Evolutionary conservation across 2,329 filamentous ascomycete genomes (phyloP).

Genomic region (Ceratocystis huliohia): DNA sequence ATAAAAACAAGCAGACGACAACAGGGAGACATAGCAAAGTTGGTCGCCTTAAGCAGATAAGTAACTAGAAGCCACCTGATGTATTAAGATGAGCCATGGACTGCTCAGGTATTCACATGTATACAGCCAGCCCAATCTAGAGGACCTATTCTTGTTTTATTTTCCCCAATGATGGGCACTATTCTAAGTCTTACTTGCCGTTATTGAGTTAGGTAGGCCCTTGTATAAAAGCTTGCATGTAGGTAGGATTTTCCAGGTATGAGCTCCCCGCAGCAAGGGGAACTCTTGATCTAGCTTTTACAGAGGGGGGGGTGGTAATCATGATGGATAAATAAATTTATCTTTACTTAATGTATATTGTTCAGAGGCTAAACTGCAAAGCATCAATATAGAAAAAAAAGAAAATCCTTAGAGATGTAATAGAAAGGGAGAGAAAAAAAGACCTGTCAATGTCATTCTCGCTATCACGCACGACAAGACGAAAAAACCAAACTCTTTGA

Average conservation of each 20-base stretch:
- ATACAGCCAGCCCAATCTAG: too few species aligned
- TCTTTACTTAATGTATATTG: too few species aligned
- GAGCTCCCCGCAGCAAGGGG: slow-evolving; percentile 6
- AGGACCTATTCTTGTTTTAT: too few species aligned
- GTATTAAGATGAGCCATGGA: too few species aligned
- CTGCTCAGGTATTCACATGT: too few species aligned
- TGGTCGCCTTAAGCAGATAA: background rate
- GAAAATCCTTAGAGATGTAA: background rate
- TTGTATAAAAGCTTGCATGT: background rate
- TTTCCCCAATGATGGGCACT: background rate
- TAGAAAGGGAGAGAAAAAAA: background rate
- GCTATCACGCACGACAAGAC: background rate
- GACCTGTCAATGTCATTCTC: background rate
- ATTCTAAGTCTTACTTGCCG: background rate
- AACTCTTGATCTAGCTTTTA: background rate
- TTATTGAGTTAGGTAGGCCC: background rate
- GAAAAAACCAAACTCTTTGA: background rate
- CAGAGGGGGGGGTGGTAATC: too few species aligned
- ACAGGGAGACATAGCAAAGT: background rate
- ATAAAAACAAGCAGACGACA: background rate
- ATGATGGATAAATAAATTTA: too few species aligned
- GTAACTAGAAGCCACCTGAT: background rate
- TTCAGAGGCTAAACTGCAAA: background rate
- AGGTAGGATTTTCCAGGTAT: background rate
- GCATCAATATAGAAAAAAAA: background rate